Evolutionary conservation across 305 asterid genomes (phyloP).

Genomic region (Solanum hybrid): DNA sequence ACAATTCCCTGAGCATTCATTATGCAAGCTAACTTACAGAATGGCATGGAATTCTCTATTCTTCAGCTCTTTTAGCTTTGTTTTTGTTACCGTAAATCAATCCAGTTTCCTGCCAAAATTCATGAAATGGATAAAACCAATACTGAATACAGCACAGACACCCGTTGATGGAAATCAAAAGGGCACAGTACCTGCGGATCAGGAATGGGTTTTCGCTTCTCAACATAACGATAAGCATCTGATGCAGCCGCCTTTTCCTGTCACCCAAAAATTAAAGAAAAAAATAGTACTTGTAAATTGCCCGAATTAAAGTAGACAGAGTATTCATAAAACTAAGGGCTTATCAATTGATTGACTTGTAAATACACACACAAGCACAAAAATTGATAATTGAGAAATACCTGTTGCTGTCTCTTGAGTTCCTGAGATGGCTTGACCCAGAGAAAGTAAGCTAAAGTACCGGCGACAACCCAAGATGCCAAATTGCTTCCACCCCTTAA

Average conservation of each 20-base stretch:
- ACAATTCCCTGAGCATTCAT: not conserved
- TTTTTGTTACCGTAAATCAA: conserved; percentile 60
- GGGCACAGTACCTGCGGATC: conserved; percentile 66
- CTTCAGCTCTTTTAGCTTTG: conserved; percentile 28
- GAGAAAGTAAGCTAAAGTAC: conserved; percentile 87
- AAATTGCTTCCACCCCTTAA: conserved; percentile 69
- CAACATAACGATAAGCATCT: conserved; percentile 57
- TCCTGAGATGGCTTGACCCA: conserved; percentile 93
- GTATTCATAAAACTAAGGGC: not conserved
- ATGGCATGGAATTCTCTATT: not conserved
- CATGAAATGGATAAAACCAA: not conserved
- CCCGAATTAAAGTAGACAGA: not conserved
- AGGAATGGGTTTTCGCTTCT: conserved; percentile 69
- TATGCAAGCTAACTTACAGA: conserved; percentile 25
- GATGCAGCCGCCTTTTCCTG: conserved; percentile 77
- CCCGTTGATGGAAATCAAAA: not conserved
- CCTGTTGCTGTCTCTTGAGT: conserved; percentile 81
- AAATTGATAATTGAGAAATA: not conserved
- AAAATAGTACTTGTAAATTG: not conserved
- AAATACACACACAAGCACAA: not conserved
- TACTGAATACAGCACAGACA: not conserved
- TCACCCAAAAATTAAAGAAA: not conserved
- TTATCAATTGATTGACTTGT: not conserved
- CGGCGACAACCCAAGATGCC: conserved; percentile 95
- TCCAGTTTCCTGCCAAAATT: conserved; percentile 58